Percentiles rank a stretch among this genome's conserved stretches.
Evolutionary conservation across 306 rosid species (phyloP).

Genomic region (Sicyos baderoa): DNA sequence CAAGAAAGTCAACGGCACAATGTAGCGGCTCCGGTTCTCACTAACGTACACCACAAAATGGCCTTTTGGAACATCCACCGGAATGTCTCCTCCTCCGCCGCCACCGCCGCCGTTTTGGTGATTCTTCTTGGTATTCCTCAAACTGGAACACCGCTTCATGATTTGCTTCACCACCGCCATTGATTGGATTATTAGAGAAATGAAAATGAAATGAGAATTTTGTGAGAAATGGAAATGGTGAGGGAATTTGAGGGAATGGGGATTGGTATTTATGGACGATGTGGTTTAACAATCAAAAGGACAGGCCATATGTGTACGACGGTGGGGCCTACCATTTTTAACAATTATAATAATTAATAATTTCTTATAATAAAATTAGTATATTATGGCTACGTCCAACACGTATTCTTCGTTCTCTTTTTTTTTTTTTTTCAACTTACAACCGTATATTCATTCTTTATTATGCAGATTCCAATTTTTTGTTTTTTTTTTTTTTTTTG

Average conservation of each 20-base stretch:
- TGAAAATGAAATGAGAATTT: background rate
- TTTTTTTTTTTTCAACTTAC: background rate
- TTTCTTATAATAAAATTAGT: background rate
- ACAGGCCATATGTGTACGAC: conserved; percentile 19
- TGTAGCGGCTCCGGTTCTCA: conserved; percentile 71
- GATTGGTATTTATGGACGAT: conserved; percentile 7
- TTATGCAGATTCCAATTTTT: background rate
- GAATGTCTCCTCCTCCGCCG: conserved; percentile 34
- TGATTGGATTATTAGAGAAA: background rate
- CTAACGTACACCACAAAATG: conserved; percentile 95
- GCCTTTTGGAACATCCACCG: conserved; percentile 79
- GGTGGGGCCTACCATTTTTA: background rate
- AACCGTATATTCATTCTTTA: background rate
- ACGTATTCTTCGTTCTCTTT: conserved; percentile 2
- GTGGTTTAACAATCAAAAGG: conserved; percentile 16
- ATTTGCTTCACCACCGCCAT: conserved; percentile 23
- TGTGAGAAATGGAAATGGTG: background rate
- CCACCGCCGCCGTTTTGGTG: background rate
- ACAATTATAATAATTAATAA: too few relatives aligned
- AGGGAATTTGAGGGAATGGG: background rate
- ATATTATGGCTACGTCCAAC: conserved; percentile 5
- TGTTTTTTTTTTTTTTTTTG: background rate
- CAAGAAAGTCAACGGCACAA: conserved; percentile 67
- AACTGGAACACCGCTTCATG: conserved; percentile 17
- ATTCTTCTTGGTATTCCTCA: background rate